Evolutionary conservation across 139 green algal species (phyloP).

Genomic region (Parachlorella kessleri): DNA sequence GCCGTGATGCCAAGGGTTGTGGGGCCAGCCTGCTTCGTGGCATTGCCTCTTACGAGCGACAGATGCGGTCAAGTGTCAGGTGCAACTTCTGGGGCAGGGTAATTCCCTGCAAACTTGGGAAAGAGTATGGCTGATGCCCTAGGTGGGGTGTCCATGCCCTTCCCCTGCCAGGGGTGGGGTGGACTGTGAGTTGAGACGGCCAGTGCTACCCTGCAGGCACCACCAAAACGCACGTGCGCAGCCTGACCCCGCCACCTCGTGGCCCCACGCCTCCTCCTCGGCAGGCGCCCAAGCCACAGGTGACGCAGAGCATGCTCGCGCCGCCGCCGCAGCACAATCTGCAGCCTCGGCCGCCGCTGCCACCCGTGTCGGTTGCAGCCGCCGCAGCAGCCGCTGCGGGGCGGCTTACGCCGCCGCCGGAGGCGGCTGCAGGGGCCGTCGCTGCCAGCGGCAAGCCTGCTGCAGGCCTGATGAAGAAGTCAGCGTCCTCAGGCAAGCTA

Average conservation of each 20-base stretch:
- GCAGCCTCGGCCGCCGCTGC: neutral
- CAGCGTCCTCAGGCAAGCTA: slow-evolving; percentile 7
- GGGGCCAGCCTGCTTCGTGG: too few species aligned
- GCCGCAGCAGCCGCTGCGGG: neutral
- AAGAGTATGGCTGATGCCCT: too few species aligned
- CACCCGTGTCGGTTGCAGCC: neutral
- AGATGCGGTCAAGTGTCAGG: too few species aligned
- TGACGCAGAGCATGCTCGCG: neutral
- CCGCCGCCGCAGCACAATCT: neutral
- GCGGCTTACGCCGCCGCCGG: neutral
- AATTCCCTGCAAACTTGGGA: too few species aligned
- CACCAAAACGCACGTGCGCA: neutral
- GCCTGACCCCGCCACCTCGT: neutral
- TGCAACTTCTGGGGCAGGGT: too few species aligned
- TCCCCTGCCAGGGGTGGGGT: too few species aligned
- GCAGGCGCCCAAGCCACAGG: neutral
- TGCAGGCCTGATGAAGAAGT: slow-evolving; percentile 22
- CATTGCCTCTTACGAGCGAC: too few species aligned
- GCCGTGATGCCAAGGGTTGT: too few species aligned
- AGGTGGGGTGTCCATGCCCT: too few species aligned
- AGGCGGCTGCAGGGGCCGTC: neutral
- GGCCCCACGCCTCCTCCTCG: neutral
- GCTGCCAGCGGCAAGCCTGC: neutral
- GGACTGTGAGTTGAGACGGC: too few species aligned
- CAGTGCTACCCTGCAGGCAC: too few species aligned